Evolutionary conservation across 768 basidiomycete species (phyloP), one percentile per base, ranked within the genome.

Genomic region (Panaeolus papilionaceus): DNA sequence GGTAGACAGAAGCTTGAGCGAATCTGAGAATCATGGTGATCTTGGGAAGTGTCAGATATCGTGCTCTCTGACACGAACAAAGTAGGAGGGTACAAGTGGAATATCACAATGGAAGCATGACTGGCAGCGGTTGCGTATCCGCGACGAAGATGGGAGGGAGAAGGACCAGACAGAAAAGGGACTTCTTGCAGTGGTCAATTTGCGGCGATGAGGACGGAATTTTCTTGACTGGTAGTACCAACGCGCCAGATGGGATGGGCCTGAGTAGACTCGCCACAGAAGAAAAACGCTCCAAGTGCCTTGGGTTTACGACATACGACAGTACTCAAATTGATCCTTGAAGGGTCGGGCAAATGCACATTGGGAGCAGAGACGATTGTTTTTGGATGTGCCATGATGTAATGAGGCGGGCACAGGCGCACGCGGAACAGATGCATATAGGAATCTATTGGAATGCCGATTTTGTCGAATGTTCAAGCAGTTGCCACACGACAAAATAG

Each of bases 21-120:
- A 28, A 58, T 58, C 54, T 58, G 54, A 58, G 54, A 58, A 58
- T 58, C 54, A 58, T 58, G 54, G 54, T 58, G 10, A 58, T 58
- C 54, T 58, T 33, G 26, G 33, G 28, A 58, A 58, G 54, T 58
- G 26, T 28, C 6, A 58, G 54, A 58, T 58, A 58, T 49, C 20
- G 47, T 49, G n/a, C 47, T 49, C 47, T 20, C 47, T 49, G 47
- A 20, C 20, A 49, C 20, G 5, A 23, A 26, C 20, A 49, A 26
- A 49, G 47, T 18, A 49, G 14, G 14, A 44, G 26, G 5, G 18
- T 44, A 4, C 12, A 16, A 28, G 54, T 16, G 54, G 54, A 58
- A 58, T 58, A 28, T 58, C 33, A 37, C 54, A 58, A 58, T 58
- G 54, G 54, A 58, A 58, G 54, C n/a, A 33, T 4, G 11, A 33